These are phyloP conservation scores for Closterium sp. DNA, from an alignment of 139 green algal species.

Conservation along the genomic window DNA sequence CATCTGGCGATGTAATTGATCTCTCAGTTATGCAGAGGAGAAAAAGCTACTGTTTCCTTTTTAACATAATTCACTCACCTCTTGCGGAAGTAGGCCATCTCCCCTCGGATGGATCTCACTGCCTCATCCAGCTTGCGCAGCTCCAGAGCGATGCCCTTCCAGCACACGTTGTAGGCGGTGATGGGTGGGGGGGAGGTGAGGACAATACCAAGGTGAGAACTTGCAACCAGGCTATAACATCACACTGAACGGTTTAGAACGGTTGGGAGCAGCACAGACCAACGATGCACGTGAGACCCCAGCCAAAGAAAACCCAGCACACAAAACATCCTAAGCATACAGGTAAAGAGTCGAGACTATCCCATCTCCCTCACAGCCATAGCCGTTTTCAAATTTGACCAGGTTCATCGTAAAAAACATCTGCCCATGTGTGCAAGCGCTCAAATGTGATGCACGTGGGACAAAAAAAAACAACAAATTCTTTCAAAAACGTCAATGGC, in stretches of 20 bases:
- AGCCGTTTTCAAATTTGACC: background rate
- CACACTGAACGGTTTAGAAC: background rate
- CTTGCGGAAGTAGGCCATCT: slow-evolving; percentile 40
- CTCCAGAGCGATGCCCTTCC: slow-evolving; percentile 74
- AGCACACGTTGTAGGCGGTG: background rate
- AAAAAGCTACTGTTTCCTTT: too few species aligned
- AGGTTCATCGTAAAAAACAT: too few species aligned
- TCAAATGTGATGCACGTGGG: too few species aligned
- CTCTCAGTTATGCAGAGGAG: too few species aligned
- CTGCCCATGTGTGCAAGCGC: too few species aligned
- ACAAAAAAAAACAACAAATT: background rate
- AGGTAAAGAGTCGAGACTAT: background rate
- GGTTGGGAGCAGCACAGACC: background rate
- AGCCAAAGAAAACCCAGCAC: background rate
- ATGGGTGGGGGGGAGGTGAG: background rate
- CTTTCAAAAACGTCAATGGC: slow-evolving; percentile 29
- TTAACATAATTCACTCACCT: background rate
- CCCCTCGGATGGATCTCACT: slow-evolving; percentile 72
- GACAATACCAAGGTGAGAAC: background rate
- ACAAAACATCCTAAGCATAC: background rate
- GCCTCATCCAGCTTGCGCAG: slow-evolving; percentile 66
- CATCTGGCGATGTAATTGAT: too few species aligned
- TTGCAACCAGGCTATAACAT: too few species aligned
- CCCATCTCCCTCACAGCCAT: background rate
- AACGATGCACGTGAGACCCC: background rate